Base-by-base conservation (phyloP, 192 early-diverging fungal genomes). In the Podila epigama region DNA sequence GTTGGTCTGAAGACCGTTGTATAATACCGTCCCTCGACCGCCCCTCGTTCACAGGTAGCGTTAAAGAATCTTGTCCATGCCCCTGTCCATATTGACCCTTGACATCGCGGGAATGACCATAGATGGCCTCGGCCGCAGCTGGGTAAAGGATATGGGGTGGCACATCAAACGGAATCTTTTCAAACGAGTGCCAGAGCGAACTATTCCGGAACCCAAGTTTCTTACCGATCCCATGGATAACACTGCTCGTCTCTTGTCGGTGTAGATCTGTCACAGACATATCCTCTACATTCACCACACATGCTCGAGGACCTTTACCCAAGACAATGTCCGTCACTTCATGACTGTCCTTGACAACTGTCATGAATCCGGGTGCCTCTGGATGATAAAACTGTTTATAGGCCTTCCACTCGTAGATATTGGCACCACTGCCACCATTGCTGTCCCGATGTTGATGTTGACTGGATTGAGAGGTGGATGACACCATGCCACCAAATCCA, bases 111-210 rank as follows among this genome's bases (percentile, higher is more conserved):
- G 34, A 28, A 27, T 5, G 37, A 32, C 51, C 60, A 32, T 59
- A 77, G 8, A 77, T 34, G 1, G 60, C 66, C n/a, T 62, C 61
- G 1, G 65, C 66, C 2, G 73, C 60, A 1, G 61, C 65, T 1
- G 73, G 66, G 29, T 64, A 77, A 12, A 77, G 40, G 34, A 77
- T 77, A 36, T 68, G 56, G 15, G 73, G 48, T 10, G 73, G 73
- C 4, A 77, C 73, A 37, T 77, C 73, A n/a, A 77, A 77, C 1
- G 73, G 73, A 5, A 77, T 77, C 61, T 68, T 77, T 44, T 77
- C 73, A 37, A 77, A 77, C 22, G 73, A 77, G 54, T 77, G 66
- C 73, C 73, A 77, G 3, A 77, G 57, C 2, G 55, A 41, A 0
- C 28, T 60, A 31, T 52, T 57, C 37, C 44, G 39, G 50, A 66